Conservation (phyloP, 2,329 filamentous ascomycete species). For the Epichloe uncinata region DNA sequence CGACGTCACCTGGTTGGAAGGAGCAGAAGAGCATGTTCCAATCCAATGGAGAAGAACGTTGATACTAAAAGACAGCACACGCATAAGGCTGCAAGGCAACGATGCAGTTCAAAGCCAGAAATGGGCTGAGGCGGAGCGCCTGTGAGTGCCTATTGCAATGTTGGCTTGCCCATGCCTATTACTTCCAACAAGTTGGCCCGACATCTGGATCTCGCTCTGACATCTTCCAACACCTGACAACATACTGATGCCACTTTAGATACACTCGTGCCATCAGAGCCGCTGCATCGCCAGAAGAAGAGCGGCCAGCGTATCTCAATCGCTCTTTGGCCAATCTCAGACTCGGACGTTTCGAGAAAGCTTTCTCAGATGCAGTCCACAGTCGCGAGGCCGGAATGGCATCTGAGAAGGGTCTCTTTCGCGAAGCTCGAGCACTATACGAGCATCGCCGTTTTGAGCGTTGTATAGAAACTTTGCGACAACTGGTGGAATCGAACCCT, state of each 20-base stretch:
- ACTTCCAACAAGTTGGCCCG: no score
- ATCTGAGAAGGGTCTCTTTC: constrained; percentile 30
- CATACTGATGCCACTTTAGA: constrained; percentile 10
- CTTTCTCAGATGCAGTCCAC: constrained; percentile 16
- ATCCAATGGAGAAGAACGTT: constrained; percentile 17
- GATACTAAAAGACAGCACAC: constrained; percentile 1
- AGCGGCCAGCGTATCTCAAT: constrained; percentile 20
- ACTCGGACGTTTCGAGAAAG: constrained; percentile 15
- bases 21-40: constrained; percentile 26
- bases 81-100: constrained; percentile 21
- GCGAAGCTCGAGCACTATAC: constrained; percentile 32
- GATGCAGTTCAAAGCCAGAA: constrained; percentile 11
- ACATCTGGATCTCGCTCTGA: no score
- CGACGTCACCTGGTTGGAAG: constrained; percentile 29
- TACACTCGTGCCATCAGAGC: constrained; percentile 23
- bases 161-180: not conserved
- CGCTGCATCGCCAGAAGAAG: constrained; percentile 21
- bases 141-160: constrained; percentile 15
- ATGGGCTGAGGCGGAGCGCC: constrained; percentile 17
- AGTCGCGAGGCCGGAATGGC: constrained; percentile 7
- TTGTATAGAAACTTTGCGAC: constrained; percentile 21
- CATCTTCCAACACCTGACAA: no score
- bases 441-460: constrained; percentile 23
- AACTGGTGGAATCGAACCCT: not conserved
- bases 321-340: constrained; percentile 22